Conservation (phyloP, 1,284 basidiomycete species). For the Psilocybe mexicana region DNA sequence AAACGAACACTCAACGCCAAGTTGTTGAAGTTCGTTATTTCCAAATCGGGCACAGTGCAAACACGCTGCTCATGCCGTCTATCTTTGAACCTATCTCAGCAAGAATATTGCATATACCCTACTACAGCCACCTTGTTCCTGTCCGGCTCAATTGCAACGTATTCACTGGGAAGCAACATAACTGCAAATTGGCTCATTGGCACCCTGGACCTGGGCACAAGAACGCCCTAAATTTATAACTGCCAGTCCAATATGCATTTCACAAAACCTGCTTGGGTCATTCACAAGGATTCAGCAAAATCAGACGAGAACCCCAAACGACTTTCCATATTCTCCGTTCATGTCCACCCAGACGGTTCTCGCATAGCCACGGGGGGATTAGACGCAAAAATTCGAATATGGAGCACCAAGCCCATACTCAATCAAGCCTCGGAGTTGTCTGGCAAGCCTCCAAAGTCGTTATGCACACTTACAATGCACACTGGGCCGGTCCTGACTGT, state of each 20-base stretch:
- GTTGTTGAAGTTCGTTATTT: too few species aligned
- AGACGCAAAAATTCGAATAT: constrained; percentile 95
- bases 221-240: not conserved
- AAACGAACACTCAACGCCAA: too few species aligned
- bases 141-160: not conserved
- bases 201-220: not conserved
- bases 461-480: constrained; percentile 93
- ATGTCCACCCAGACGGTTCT: constrained; percentile 95
- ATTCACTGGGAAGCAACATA: not conserved
- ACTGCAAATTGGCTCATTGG: too few species aligned
- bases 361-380: constrained; percentile 95
- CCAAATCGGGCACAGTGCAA: too few species aligned
- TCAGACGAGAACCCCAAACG: constrained; percentile 60
- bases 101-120: not conserved
- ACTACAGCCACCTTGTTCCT: not conserved
- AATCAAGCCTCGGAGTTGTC: constrained; percentile 72
- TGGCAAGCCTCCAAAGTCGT: constrained; percentile 78
- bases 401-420: constrained; percentile 94
- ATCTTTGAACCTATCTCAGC: not conserved
- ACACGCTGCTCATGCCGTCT: not conserved
- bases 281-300: constrained; percentile 60
- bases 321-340: constrained; percentile 88
- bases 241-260: constrained; percentile 54
- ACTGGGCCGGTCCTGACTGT: constrained; percentile 93
- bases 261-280: constrained; percentile 78